A percentile compares a stretch with the other conserved stretches of the same genome.
These are phyloP conservation scores for Perkinsus olseni DNA, from an alignment of 169 alveolate genomes.

Conservation along the genomic window DNA sequence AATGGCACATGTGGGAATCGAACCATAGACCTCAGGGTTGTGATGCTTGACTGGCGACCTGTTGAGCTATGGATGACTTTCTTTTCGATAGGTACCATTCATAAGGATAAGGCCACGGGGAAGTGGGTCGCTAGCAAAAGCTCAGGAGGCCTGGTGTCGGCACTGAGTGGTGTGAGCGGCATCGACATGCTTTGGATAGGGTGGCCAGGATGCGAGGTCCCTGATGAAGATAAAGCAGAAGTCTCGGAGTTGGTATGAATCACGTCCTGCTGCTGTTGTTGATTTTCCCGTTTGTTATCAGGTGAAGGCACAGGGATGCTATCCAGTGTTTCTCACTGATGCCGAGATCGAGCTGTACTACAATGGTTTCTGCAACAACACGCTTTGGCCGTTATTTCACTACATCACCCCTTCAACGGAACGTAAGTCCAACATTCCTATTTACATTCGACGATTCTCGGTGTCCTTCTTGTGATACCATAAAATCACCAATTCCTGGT, in stretches of 20 bases:
- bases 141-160: constrained; percentile 42
- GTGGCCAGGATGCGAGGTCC: constrained; percentile 45
- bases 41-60: no score
- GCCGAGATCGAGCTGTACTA: constrained; percentile 33
- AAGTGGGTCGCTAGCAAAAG: neutral
- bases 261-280: neutral
- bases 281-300: neutral
- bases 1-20: neutral
- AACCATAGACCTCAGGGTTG: neutral
- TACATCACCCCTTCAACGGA: constrained; percentile 24
- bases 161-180: constrained; percentile 18
- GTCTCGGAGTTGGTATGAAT: constrained; percentile 4
- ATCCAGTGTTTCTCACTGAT: constrained; percentile 38
- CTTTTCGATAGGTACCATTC: neutral
- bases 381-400: constrained; percentile 46
- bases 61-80: neutral
- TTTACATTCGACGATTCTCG: neutral
- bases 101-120: neutral
- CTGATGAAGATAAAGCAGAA: constrained; percentile 17
- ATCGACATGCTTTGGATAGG: constrained; percentile 45
- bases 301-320: constrained; percentile 10
- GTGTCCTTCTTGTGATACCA: neutral
- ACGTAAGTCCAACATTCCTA: neutral
- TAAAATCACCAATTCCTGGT: no score
- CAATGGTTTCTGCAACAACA: constrained; percentile 46